Percentiles rank a stretch among this genome's conserved stretches.
Conservation (phyloP, 1,284 basidiomycete species). For the Papiliotrema nemorosa region DNA sequence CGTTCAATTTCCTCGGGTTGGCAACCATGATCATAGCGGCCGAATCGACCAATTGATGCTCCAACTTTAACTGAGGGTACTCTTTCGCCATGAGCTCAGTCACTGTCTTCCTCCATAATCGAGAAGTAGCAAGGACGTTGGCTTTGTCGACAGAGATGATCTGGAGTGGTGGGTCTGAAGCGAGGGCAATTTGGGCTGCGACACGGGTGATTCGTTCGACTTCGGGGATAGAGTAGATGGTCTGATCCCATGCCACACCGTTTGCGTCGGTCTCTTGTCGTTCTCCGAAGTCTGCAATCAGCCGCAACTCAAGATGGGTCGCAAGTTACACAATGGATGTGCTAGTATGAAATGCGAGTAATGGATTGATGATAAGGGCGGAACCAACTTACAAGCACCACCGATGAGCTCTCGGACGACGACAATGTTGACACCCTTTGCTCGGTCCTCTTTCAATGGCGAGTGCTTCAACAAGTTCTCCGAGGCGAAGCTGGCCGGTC, state of each 20-base stretch:
- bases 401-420: constrained; percentile 94
- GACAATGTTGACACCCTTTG: constrained; percentile 84
- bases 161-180: constrained; percentile 75
- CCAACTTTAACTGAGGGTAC: constrained; percentile 77
- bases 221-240: constrained; percentile 87
- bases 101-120: constrained; percentile 91
- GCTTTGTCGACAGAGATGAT: constrained; percentile 98
- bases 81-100: constrained; percentile 76
- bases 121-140: constrained; percentile 92
- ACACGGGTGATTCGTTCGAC: constrained; percentile 94
- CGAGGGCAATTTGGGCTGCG: constrained; percentile 85
- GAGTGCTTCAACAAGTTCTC: constrained; percentile 83
- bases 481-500: constrained; percentile 91
- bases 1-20: constrained; percentile 90
- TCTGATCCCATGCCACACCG: constrained; percentile 80
- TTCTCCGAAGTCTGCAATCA: constrained; percentile 75
- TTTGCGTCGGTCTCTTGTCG: constrained; percentile 73
- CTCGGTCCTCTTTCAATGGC: constrained; percentile 87
- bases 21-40: constrained; percentile 95
- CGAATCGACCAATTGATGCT: constrained; percentile 93
- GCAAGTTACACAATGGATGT: not conserved
- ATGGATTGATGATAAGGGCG: not conserved
- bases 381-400: constrained; percentile 55
- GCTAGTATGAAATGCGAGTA: not conserved
- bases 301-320: not conserved